Conservation (phyloP, 148 eudicot species). For the Arbutus unedo region DNA sequence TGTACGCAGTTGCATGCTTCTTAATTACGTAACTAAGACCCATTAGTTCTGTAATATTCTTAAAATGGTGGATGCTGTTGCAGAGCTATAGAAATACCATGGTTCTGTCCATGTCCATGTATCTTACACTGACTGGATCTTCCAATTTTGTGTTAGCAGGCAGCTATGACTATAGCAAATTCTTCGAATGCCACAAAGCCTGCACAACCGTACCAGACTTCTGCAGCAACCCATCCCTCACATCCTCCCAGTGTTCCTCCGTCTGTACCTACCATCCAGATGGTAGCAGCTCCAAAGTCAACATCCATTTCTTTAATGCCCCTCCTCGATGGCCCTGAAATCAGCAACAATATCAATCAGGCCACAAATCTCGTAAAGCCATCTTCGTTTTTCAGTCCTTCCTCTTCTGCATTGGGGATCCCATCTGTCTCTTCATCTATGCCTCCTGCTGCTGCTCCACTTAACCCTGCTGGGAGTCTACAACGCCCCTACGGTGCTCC, state of each 20-base stretch:
- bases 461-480: slow-evolving; percentile 52
- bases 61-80: not conserved
- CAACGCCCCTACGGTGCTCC: slow-evolving; percentile 75
- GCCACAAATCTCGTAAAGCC: slow-evolving; percentile 69
- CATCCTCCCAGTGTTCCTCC: slow-evolving; percentile 41
- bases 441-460: slow-evolving; percentile 54
- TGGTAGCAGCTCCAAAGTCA: slow-evolving; percentile 34
- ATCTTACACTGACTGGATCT: slow-evolving; percentile 13
- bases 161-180: slow-evolving; percentile 51
- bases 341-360: slow-evolving; percentile 29
- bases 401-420: slow-evolving; percentile 37
- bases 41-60: not conserved
- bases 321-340: slow-evolving; percentile 40
- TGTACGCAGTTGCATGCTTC: slow-evolving; percentile 37
- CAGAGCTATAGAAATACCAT: too few species aligned
- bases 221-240: slow-evolving; percentile 34
- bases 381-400: slow-evolving; percentile 54
- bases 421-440: slow-evolving; percentile 44
- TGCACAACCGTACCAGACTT: slow-evolving; percentile 40
- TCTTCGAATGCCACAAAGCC: slow-evolving; percentile 38
- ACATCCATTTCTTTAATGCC: slow-evolving; percentile 50
- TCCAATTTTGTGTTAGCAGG: slow-evolving; percentile 45
- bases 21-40: not conserved
- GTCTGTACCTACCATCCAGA: slow-evolving; percentile 33
- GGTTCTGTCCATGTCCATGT: not conserved